phyloP scores from a whole-genome alignment of 306 rosid species.

The Quercus cerris region DNA sequence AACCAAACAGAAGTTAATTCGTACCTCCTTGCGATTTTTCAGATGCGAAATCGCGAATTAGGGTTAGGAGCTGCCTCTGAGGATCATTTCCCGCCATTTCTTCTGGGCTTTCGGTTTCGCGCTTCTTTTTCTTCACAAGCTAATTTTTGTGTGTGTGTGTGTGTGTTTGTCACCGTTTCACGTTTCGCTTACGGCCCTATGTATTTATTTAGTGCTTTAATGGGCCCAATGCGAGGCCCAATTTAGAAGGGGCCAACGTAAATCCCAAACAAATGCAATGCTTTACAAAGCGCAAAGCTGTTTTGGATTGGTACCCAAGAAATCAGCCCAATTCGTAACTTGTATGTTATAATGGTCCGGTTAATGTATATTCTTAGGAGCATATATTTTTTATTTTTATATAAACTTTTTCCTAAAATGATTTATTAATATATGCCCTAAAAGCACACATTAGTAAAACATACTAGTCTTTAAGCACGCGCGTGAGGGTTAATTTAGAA shows the following conservation, averaged over 20 bases:
- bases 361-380: too few relatives aligned
- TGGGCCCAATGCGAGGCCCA: too few relatives aligned
- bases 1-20: slow-evolving; percentile 2
- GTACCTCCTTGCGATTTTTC: slow-evolving; percentile 85
- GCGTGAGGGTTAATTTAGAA: too few relatives aligned
- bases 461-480: too few relatives aligned
- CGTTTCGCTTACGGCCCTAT: neutral
- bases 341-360: too few relatives aligned
- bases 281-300: neutral
- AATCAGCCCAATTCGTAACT: neutral
- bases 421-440: too few relatives aligned
- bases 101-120: slow-evolving; percentile 2
- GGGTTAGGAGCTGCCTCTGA: slow-evolving; percentile 54
- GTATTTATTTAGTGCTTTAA: too few relatives aligned
- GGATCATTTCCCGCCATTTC: slow-evolving; percentile 71
- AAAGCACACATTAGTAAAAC: too few relatives aligned
- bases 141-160: neutral
- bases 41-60: slow-evolving; percentile 67
- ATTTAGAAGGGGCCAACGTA: too few relatives aligned
- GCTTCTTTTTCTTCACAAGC: slow-evolving; percentile 2
- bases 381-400: too few relatives aligned
- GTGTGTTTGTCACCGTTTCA: neutral
- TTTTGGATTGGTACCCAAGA: neutral
- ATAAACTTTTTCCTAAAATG: accelerated
- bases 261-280: neutral